Evolutionary conservation across 73 alveolate genomes (phyloP), one percentile per base, ranked within the genome.

Genomic region (Paramecium primaurelia): DNA sequence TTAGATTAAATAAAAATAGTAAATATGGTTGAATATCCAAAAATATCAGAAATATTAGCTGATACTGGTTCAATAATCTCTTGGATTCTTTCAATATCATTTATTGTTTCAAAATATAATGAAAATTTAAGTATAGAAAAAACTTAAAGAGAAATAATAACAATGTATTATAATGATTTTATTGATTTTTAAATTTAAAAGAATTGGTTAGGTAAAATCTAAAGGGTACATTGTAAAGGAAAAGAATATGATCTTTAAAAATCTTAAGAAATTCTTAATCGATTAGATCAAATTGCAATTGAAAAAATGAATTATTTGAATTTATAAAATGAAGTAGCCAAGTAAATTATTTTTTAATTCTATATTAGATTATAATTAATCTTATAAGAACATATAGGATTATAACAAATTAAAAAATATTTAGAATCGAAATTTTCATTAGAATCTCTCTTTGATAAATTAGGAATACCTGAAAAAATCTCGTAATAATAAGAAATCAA

Each of bases 51-150:
- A n/a, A 44, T 77, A 22, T 42, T 77, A 77, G 89, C 89, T 6
- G 71, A 77, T 77, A 77, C 49, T 3, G 89, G 89, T 11, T 77
- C 89, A 38, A 77, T 77, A 0, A 59, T 77, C 12, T 38, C 89
- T 26, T 38, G 40, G 49, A 40, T 77, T 11, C 47, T 77, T 34
- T 77, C 28, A 34, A n/a, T 77, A 18, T 77, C 89, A 7, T 77
- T 26, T 22, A 9, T 77, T 14, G 89, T 44, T 37, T 26, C 28
- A 11, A 38, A 20, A 77, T 26, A 40, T 22, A 77, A 77, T 44
- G 71, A 77, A 40, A 38, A 77, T 2, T 9, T 18, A 1, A 11
- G 40, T 26, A 8, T 34, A 6, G 4, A 38, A n/a, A 3, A 38
- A 40, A 6, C 44, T 7, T 14, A 20, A 20, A 22, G n/a, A 20